Evolutionary conservation across 306 rosid species (phyloP).

Genomic region (Ormosia semicastrata): DNA sequence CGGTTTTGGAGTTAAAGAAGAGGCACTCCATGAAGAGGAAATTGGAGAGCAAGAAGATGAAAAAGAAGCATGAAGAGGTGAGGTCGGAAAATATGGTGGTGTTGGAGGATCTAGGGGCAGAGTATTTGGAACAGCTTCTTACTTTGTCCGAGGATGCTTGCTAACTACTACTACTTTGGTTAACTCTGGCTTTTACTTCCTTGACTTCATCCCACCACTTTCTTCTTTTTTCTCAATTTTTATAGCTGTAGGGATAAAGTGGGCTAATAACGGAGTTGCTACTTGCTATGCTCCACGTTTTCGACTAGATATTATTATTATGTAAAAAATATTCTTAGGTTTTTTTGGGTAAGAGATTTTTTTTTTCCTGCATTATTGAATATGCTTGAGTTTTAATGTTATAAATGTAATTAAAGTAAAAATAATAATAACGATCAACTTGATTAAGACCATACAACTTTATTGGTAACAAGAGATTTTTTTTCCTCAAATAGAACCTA

Average conservation of each 20-base stretch:
- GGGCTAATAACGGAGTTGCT: background rate
- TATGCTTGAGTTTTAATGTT: too few species aligned
- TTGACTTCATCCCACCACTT: background rate
- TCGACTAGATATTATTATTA: too few species aligned
- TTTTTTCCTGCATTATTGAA: too few species aligned
- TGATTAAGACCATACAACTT: too few species aligned
- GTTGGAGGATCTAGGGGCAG: conserved; percentile 59
- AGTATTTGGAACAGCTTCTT: conserved; percentile 59
- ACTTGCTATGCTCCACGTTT: background rate
- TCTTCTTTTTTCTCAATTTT: background rate
- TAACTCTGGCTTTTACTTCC: background rate
- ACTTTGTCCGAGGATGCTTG: conserved; percentile 19
- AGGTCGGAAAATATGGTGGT: conserved; percentile 33
- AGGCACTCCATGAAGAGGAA: conserved; percentile 51
- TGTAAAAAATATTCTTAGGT: too few species aligned
- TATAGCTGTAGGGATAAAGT: background rate
- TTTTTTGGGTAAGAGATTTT: too few species aligned
- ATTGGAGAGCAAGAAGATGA: conserved; percentile 7
- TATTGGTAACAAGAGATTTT: too few species aligned
- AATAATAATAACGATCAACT: too few species aligned
- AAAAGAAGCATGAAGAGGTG: background rate
- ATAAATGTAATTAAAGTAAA: too few species aligned
- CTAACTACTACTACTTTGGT: too few species aligned
- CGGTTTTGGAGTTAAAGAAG: conserved; percentile 59
- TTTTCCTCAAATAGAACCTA: too few species aligned